These are phyloP conservation scores for Penicillium nordicum DNA, from an alignment of 2,329 filamentous ascomycete genomes.

Conservation along the genomic window DNA sequence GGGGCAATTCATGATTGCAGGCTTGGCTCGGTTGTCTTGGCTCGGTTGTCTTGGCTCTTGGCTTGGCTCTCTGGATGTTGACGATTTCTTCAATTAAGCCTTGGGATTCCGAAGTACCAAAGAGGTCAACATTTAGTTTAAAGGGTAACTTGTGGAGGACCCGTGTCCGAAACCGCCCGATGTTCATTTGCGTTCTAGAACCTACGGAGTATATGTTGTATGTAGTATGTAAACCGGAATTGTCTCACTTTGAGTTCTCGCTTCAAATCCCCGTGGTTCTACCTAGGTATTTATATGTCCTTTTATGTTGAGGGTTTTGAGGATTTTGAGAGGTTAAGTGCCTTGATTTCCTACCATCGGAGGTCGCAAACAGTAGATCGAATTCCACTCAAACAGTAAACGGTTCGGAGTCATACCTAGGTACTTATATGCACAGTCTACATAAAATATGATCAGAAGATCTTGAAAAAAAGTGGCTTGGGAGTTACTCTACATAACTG, in stretches of 20 bases:
- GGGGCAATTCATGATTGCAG: slow-evolving; percentile 59
- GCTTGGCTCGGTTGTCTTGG: background rate
- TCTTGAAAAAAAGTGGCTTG: background rate
- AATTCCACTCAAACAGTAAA: background rate
- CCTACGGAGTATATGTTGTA: background rate
- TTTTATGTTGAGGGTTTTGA: background rate
- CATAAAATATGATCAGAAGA: slow-evolving; percentile 2
- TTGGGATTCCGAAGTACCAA: background rate
- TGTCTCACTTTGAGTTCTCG: background rate
- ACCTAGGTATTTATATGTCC: background rate
- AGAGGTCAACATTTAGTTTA: background rate
- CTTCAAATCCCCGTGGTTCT: background rate
- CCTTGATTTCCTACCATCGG: background rate
- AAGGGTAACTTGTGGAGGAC: slow-evolving; percentile 8
- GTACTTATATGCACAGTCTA: background rate
- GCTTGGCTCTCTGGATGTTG: background rate
- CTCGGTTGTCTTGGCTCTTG: background rate
- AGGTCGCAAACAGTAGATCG: background rate
- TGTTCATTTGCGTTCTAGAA: background rate
- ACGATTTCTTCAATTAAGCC: background rate
- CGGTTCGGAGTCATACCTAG: background rate
- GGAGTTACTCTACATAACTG: background rate
- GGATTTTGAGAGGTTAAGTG: background rate
- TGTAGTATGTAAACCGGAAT: background rate
- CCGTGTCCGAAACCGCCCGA: slow-evolving; percentile 26